A percentile compares a stretch with the other conserved stretches of the same genome.
phyloP scores from a whole-genome alignment of 2,329 filamentous ascomycete genomes.

The Gnomoniopsis sp. region DNA sequence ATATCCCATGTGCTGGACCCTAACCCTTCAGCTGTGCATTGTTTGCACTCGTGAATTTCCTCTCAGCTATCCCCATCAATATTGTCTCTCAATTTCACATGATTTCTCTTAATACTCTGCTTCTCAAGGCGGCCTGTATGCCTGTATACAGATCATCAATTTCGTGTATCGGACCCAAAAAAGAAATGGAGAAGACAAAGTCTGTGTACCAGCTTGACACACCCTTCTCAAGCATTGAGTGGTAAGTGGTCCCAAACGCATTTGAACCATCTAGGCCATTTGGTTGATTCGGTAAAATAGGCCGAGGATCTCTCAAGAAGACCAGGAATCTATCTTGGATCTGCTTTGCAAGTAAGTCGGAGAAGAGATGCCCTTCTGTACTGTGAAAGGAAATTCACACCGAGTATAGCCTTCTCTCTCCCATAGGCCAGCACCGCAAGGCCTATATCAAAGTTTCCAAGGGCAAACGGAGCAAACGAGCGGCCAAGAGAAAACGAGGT shows the following conservation, averaged over 20 bases:
- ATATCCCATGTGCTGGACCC: too few species aligned
- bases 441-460: slow-evolving; percentile 54
- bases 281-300: slow-evolving; percentile 35
- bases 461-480: slow-evolving; percentile 53
- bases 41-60: neutral
- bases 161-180: too few species aligned
- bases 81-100: neutral
- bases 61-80: neutral
- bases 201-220: slow-evolving; percentile 63
- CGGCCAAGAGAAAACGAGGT: slow-evolving; percentile 37
- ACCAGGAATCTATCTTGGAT: slow-evolving; percentile 64
- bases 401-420: slow-evolving; percentile 53
- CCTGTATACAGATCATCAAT: too few species aligned
- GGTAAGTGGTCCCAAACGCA: slow-evolving; percentile 41
- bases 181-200: slow-evolving; percentile 54
- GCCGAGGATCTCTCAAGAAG: slow-evolving; percentile 54
- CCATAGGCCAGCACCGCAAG: slow-evolving; percentile 60
- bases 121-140: too few species aligned
- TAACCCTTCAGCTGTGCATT: too few species aligned
- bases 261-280: neutral
- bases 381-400: neutral
- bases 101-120: too few species aligned
- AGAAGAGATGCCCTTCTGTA: neutral
- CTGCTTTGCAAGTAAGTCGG: slow-evolving; percentile 60
- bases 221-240: slow-evolving; percentile 58